Base-by-base conservation (phyloP, 2,329 filamentous ascomycete species). In the Bipolaris cookei region DNA sequence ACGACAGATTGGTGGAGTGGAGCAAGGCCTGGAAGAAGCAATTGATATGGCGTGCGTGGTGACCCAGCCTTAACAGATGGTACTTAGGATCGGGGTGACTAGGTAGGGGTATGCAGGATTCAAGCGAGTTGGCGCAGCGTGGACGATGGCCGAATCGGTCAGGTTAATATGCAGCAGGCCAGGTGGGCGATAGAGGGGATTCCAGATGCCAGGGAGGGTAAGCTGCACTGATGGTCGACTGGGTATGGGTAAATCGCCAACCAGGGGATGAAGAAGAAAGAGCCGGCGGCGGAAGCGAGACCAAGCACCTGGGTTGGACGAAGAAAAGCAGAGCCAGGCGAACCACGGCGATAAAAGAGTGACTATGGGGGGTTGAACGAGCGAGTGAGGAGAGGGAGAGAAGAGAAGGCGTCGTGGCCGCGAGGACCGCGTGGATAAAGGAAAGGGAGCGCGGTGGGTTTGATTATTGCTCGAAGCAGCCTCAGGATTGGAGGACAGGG, bases 261-360 rank as follows among this genome's bases (percentile, higher is more conserved):
- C 70, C 65, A 71, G 70, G 72, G 68, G 67, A 64, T 66, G 61
- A 50, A 62, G 62, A 67, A 66, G 60, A 65, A 70, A 62, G 53
- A 65, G 69, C 65, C 65, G 67, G 68, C 51, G 58, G 64, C 10
- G 64, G 58, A 64, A 61, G 59, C 55, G 59, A 63, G 54, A 50
- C 56, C 57, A 61, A 56, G 66, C 58, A 62, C 61, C 55, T 61
- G 59, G 58, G 39, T 42, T 46, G 46, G 51, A 66, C 58, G 59
- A 59, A 61, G 64, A 59, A 66, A 71, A 72, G 55, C 23, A 53
- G 62, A 66, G 51, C 61, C 57, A 57, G 64, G 60, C 55, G 59
- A 68, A 69, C 30, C 54, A 39, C 42, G 44, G 54, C 50, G 30
- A 11, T 32, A 45, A 57, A 56, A 48, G 65, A 74, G 62, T 58